These are phyloP conservation scores for Solanum commersonii DNA, from an alignment of 257 asterid genomes.

Conservation along the genomic window DNA sequence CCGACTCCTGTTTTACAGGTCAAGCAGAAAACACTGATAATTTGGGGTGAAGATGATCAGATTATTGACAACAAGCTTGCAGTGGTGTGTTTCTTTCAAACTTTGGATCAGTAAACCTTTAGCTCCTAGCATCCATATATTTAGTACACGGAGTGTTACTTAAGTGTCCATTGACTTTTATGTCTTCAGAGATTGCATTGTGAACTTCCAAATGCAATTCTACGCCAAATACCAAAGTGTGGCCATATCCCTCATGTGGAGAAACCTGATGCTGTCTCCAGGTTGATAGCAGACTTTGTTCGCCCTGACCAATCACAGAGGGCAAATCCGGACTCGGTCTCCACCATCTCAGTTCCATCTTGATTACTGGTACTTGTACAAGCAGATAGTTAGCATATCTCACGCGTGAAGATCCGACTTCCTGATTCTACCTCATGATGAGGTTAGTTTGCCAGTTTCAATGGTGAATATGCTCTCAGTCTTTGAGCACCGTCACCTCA, in stretches of 20 bases:
- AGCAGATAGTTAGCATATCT: background rate
- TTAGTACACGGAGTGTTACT: background rate
- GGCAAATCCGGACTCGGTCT: background rate
- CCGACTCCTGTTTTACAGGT: slow-evolving; percentile 33
- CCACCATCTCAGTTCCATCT: background rate
- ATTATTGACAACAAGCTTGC: slow-evolving; percentile 76
- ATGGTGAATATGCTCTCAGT: background rate
- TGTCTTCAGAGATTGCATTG: slow-evolving; percentile 60
- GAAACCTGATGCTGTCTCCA: slow-evolving; percentile 65
- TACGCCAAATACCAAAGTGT: slow-evolving; percentile 68
- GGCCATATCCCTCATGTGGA: slow-evolving; percentile 95
- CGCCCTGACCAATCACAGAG: slow-evolving; percentile 13
- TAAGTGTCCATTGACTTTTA: background rate
- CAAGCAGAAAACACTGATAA: slow-evolving; percentile 67
- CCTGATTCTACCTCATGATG: background rate
- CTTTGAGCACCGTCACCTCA: background rate
- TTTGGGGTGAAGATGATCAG: slow-evolving; percentile 95
- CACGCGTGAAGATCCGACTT: background rate
- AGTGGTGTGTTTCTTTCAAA: slow-evolving; percentile 39
- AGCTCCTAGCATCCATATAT: background rate
- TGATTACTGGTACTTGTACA: background rate
- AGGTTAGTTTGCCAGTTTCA: background rate
- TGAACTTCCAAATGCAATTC: slow-evolving; percentile 62
- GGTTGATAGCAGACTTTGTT: slow-evolving; percentile 49
- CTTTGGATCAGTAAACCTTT: background rate